These are phyloP conservation scores for Colletotrichum limetticola DNA, from an alignment of 2,329 filamentous ascomycete genomes.

Conservation along the genomic window DNA sequence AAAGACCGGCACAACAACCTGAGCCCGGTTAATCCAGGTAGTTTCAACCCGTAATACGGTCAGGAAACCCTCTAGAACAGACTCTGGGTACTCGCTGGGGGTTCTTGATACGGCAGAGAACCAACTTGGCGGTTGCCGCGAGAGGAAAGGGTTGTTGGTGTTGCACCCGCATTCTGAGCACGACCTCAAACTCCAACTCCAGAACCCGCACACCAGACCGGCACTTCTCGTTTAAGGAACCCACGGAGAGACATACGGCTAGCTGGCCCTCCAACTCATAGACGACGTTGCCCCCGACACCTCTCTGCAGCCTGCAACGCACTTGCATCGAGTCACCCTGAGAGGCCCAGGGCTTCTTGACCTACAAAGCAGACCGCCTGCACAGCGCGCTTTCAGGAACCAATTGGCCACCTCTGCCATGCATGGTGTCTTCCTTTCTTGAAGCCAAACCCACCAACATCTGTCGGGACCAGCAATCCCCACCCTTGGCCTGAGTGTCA, in stretches of 20 bases:
- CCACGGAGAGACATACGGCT: slow-evolving; percentile 39
- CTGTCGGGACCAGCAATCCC: slow-evolving; percentile 43
- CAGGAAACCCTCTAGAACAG: background rate
- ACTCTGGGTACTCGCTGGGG: slow-evolving; percentile 2
- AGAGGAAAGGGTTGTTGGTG: slow-evolving; percentile 17
- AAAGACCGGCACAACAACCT: background rate
- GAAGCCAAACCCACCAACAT: slow-evolving; percentile 49
- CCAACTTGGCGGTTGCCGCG: slow-evolving; percentile 25
- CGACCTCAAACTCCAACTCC: slow-evolving; percentile 8
- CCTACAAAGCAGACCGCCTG: slow-evolving; percentile 47
- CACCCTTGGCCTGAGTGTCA: slow-evolving; percentile 41
- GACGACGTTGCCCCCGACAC: slow-evolving; percentile 39
- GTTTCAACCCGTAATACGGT: background rate
- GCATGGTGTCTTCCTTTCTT: slow-evolving; percentile 59
- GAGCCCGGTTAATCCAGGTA: background rate
- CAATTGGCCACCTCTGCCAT: slow-evolving; percentile 56
- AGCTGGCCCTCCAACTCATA: slow-evolving; percentile 6
- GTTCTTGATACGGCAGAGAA: slow-evolving; percentile 18
- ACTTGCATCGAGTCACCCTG: slow-evolving; percentile 43
- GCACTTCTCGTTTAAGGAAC: slow-evolving; percentile 31
- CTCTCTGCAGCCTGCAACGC: slow-evolving; percentile 35
- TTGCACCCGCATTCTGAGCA: slow-evolving; percentile 17
- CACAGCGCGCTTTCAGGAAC: slow-evolving; percentile 46
- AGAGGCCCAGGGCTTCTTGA: slow-evolving; percentile 43
- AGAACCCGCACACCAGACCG: slow-evolving; percentile 24